Evolutionary conservation across 2,329 filamentous ascomycete genomes (phyloP).

Genomic region (Colletotrichum sp.): DNA sequence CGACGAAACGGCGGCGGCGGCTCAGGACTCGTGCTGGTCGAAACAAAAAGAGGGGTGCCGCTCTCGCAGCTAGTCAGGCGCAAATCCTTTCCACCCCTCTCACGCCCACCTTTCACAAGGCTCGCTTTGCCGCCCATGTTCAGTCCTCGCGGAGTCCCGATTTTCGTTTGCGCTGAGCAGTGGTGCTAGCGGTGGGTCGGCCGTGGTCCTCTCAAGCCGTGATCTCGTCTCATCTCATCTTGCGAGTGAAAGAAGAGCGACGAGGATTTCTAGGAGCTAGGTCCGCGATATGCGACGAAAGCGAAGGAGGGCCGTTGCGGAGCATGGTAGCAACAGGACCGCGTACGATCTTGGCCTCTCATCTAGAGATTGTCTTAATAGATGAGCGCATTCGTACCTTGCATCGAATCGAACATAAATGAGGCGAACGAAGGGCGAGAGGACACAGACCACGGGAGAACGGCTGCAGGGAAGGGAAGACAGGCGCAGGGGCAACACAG

Average conservation of each 20-base stretch:
- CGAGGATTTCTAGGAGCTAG: neutral
- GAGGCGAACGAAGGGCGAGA: constrained; percentile 17
- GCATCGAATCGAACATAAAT: constrained; percentile 16
- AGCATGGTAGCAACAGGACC: neutral
- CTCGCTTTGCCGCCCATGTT: constrained; percentile 41
- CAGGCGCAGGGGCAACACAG: constrained; percentile 22
- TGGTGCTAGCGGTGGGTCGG: constrained; percentile 23
- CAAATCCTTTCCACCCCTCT: constrained; percentile 8
- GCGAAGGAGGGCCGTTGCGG: neutral
- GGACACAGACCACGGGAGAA: constrained; percentile 24
- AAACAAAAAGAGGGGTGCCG: neutral
- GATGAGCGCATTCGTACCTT: constrained; percentile 12
- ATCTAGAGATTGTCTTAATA: neutral
- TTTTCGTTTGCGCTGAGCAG: constrained; percentile 3
- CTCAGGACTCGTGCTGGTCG: neutral
- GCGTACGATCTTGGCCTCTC: constrained; percentile 5
- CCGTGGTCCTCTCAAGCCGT: constrained; percentile 23
- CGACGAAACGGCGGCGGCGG: neutral
- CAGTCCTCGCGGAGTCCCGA: neutral
- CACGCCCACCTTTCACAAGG: constrained; percentile 40
- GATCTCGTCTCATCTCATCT: constrained; percentile 19
- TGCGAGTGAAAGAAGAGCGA: neutral
- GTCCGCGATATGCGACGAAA: constrained; percentile 14
- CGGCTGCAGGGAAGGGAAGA: constrained; percentile 21
- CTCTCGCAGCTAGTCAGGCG: neutral